Evolutionary conservation across 1,139 yeast genomes (phyloP), one percentile per base, ranked within the genome.

Genomic region (Pichia sp.): DNA sequence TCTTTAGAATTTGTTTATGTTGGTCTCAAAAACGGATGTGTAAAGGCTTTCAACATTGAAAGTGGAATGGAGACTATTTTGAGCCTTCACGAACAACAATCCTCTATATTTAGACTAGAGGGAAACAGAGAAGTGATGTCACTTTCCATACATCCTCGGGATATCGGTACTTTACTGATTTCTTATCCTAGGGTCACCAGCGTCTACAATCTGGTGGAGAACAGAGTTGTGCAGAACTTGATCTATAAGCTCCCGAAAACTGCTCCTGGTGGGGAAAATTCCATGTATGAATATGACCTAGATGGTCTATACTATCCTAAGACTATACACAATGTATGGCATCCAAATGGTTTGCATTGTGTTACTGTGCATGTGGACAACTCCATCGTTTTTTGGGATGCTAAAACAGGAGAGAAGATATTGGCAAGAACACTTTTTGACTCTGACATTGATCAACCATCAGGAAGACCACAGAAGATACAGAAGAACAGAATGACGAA

Each of bases 331-430:
- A 79, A 96, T 0, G 66, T 76, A 28, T 91, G 85, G 74, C 96
- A 88, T 55, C 98, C 99, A 3, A 86, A 87, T 55, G 96, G 97
- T 0, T 69, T 86, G 31, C 94, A 88, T 55, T 63, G 86, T 6
- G 69, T 84, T 13, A 80, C 95, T 0, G 72, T 77, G 2, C 94
- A 88, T 54, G 74, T 64, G 15, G 96, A 88, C 50, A 91, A 88
- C 34, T 72, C 94, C 0, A 52, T 93, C 31, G 95, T 76, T 5
- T 91, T 91, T 51, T 93, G 97, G 96, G 98, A 91, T 58, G 79
- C 85, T 1, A 69, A 75, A 26, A 78, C 79, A 28, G 95, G 93
- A 0, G 73, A 74, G 12, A 60, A 79, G 31, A 63, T 91, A 7
- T 79, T 78, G 38, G 88, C 96, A 1, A 70, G 97, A 48, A 73